A percentile compares a stretch with the other conserved stretches of the same genome.
Conservation (phyloP, 83 land plant species). For the Larix sibirica region DNA sequence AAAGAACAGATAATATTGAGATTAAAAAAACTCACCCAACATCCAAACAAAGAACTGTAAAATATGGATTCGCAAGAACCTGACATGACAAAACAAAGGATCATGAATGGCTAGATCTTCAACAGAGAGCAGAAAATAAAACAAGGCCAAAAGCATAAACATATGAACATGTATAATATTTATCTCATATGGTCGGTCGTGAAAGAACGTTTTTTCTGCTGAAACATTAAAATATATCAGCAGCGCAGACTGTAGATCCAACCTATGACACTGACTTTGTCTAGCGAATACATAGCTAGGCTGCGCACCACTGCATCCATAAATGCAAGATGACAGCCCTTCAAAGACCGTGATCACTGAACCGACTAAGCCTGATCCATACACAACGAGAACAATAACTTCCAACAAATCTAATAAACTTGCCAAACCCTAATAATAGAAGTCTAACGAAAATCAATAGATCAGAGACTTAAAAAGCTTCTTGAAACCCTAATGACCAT, state of each 20-base stretch:
- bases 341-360: background rate
- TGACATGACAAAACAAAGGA: no score
- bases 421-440: background rate
- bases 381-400: background rate
- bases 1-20: no score
- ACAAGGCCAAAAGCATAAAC: no score
- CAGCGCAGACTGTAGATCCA: constrained; percentile 13
- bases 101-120: no score
- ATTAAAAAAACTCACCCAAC: no score
- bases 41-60: no score
- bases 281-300: background rate
- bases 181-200: no score
- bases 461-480: background rate
- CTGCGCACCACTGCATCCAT: background rate
- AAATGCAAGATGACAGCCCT: constrained; percentile 3
- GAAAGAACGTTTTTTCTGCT: background rate
- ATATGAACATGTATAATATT: no score
- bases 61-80: no score
- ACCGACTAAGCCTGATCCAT: background rate
- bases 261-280: constrained; percentile 7
- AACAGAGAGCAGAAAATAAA: no score
- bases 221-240: constrained; percentile 8
- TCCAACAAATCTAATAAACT: background rate
- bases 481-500: background rate
- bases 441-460: background rate